Conservation (phyloP, 306 rosid genomes). For the Inga laurina region DNA sequence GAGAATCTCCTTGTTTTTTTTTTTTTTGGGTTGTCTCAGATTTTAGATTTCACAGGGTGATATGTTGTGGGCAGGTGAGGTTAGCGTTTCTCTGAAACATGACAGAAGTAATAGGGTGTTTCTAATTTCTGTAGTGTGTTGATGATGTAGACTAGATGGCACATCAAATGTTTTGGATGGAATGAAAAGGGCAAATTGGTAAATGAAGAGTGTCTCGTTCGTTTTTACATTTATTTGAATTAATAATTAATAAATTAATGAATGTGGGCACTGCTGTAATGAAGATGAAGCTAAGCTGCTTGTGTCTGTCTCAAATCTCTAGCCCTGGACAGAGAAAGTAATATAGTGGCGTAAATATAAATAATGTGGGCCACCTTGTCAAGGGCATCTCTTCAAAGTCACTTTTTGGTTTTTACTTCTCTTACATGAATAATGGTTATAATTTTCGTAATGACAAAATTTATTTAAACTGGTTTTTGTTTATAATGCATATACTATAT, state of each 20-base stretch:
- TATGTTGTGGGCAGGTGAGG: constrained; percentile 47
- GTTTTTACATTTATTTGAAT: background rate
- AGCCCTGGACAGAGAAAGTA: background rate
- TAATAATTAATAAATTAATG: background rate
- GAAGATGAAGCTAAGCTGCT: background rate
- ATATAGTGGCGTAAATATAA: background rate
- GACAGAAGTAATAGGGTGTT: constrained; percentile 11
- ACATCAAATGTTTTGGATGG: background rate
- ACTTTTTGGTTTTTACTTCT: background rate
- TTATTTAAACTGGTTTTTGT: no score
- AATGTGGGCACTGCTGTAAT: background rate
- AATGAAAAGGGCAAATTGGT: background rate
- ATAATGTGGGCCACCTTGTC: background rate
- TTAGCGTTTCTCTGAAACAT: constrained; percentile 32
- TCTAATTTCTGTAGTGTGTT: background rate
- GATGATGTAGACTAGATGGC: background rate
- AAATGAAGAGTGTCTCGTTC: background rate
- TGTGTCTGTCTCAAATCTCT: background rate
- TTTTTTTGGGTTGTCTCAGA: background rate
- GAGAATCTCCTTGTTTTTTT: background rate
- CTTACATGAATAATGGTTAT: background rate
- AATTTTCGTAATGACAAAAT: no score
- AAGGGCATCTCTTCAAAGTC: background rate
- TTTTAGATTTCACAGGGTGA: constrained; percentile 17
- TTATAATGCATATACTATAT: no score